Percentiles rank a stretch among this genome's conserved stretches.
Evolutionary conservation across 2,329 filamentous ascomycete genomes (phyloP).

Genomic region (Fusarium sp.): DNA sequence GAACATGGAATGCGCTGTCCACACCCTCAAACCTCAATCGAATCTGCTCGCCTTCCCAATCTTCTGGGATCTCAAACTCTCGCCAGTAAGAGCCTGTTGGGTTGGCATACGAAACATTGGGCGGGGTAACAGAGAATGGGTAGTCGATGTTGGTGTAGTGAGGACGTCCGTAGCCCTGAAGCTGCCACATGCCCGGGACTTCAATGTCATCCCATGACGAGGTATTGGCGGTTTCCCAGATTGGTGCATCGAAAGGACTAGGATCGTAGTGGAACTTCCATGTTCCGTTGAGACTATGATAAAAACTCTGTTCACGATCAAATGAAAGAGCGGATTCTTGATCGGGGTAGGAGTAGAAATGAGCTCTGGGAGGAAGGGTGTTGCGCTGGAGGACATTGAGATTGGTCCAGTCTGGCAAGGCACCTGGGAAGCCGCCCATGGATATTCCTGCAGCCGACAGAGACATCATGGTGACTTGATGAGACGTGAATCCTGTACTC

Average conservation of each 20-base stretch:
- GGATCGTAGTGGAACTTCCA: conserved; percentile 32
- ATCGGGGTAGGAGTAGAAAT: conserved; percentile 26
- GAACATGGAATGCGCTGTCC: conserved; percentile 77
- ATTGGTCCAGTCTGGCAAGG: conserved; percentile 16
- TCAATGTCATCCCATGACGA: conserved; percentile 55
- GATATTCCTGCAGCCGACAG: neutral
- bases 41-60: conserved; percentile 64
- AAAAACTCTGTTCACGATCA: neutral
- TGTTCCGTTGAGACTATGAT: conserved; percentile 17
- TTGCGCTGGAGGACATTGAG: conserved; percentile 17
- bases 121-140: conserved; percentile 75
- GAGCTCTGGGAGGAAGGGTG: conserved; percentile 15
- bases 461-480: conserved; percentile 12
- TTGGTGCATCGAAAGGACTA: conserved; percentile 10
- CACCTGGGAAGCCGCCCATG: conserved; percentile 11
- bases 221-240: conserved; percentile 11
- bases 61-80: conserved; percentile 63
- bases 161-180: conserved; percentile 73
- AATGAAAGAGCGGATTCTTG: conserved; percentile 11
- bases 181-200: conserved; percentile 78
- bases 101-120: conserved; percentile 72
- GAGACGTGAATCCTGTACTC: too few species aligned
- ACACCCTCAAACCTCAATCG: conserved; percentile 81
- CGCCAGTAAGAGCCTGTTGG: conserved; percentile 73
- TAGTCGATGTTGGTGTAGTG: conserved; percentile 78